phyloP scores from a whole-genome alignment of 805 yeast species.

The Grigorovia humatica region DNA sequence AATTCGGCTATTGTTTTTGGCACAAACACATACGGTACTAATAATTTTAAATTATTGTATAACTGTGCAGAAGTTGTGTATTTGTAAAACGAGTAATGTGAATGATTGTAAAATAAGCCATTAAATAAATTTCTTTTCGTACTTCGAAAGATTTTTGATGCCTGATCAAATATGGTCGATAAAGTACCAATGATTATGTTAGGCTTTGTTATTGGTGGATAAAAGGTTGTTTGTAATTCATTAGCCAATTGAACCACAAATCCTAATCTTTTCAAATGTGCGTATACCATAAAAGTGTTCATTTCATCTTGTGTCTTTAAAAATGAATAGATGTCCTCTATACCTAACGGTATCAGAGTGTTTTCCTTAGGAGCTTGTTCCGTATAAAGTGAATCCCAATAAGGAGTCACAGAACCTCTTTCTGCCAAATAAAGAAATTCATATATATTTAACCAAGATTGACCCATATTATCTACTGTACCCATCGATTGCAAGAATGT shows the following conservation, averaged over 20 bases:
- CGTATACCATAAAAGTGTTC: slow-evolving; percentile 56
- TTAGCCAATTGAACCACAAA: slow-evolving; percentile 41
- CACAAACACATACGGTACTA: slow-evolving; percentile 17
- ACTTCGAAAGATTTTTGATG: background rate
- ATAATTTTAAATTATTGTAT: slow-evolving; percentile 21
- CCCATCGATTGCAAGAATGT: slow-evolving; percentile 70
- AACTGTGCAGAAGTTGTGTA: slow-evolving; percentile 24
- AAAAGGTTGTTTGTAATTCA: slow-evolving; percentile 6
- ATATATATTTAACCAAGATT: slow-evolving; percentile 46
- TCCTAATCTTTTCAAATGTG: slow-evolving; percentile 68
- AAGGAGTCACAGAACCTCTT: slow-evolving; percentile 56
- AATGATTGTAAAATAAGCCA: slow-evolving; percentile 13
- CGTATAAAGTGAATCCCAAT: slow-evolving; percentile 10
- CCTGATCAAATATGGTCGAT: background rate
- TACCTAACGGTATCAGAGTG: slow-evolving; percentile 36
- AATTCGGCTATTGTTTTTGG: slow-evolving; percentile 11
- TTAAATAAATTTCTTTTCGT: slow-evolving; percentile 5
- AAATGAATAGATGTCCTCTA: slow-evolving; percentile 54
- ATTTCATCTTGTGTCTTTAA: slow-evolving; percentile 34
- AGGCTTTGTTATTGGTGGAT: slow-evolving; percentile 4
- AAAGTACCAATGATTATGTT: background rate
- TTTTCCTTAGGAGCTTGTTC: slow-evolving; percentile 1
- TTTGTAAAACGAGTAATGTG: slow-evolving; percentile 12
- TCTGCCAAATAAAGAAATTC: slow-evolving; percentile 74
- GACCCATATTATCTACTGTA: slow-evolving; percentile 36